phyloP scores from a whole-genome alignment of 139 green algal species.

The Micromonas pusilla region DNA sequence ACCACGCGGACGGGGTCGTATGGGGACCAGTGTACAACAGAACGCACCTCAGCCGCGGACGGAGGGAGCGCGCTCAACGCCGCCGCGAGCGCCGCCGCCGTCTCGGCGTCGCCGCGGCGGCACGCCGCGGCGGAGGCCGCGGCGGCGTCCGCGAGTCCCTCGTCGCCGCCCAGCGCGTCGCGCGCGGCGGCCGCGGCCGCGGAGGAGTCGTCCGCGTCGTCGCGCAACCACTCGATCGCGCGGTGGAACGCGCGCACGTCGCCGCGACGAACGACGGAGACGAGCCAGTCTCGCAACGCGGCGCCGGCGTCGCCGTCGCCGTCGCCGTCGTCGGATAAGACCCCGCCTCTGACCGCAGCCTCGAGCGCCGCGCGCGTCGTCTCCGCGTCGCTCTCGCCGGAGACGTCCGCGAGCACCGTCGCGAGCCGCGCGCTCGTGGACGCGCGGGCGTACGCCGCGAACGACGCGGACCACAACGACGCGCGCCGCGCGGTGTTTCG shows the following conservation, averaged over 20 bases:
- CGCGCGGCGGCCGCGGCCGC: no score
- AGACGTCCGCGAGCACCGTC: not conserved
- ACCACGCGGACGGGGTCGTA: no score
- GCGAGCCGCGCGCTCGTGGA: not conserved
- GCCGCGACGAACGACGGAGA: not conserved
- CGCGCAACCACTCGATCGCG: not conserved
- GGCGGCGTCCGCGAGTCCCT: not conserved
- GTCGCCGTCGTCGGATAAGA: no score
- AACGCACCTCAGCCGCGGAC: not conserved
- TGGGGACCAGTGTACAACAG: no score
- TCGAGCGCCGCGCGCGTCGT: no score
- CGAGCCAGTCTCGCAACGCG: not conserved
- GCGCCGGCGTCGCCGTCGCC: not conserved
- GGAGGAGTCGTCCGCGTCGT: no score
- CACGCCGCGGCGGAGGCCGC: not conserved
- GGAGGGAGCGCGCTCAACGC: not conserved
- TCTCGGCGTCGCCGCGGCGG: not conserved
- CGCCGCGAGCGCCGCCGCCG: not conserved
- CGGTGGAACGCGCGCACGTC: not conserved
- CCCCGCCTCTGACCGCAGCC: no score
- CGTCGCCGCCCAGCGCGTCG: not conserved
- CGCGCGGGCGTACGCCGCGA: not conserved
- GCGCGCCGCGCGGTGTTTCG: no score
- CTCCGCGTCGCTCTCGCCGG: no score
- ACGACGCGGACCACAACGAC: not conserved